These are phyloP conservation scores for Pezicula neosporulosa DNA, from an alignment of 2,329 filamentous ascomycete species.

Conservation along the genomic window DNA sequence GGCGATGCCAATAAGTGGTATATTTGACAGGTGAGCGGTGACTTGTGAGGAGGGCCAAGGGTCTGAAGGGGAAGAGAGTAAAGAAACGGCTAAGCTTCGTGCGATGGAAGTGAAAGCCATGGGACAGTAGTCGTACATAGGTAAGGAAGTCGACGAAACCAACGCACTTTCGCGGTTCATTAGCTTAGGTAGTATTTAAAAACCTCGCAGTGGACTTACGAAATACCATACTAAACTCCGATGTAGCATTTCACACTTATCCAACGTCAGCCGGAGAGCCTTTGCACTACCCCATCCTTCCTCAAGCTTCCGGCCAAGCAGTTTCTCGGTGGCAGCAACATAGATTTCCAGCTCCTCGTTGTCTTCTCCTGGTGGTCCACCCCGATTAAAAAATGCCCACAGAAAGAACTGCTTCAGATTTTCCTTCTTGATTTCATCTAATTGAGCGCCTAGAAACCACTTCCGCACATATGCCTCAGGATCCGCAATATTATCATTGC, in stretches of 20 bases:
- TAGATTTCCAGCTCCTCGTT: slow-evolving; percentile 55
- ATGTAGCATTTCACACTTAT: slow-evolving; percentile 53
- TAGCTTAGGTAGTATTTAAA: slow-evolving; percentile 2
- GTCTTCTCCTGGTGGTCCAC: slow-evolving; percentile 37
- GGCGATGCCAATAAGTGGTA: slow-evolving; percentile 57
- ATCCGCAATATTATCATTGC: slow-evolving; percentile 48
- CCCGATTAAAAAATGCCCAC: slow-evolving; percentile 56
- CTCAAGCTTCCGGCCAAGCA: slow-evolving; percentile 45
- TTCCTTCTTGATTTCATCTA: slow-evolving; percentile 50
- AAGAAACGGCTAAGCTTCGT: slow-evolving; percentile 38
- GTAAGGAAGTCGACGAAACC: slow-evolving; percentile 31
- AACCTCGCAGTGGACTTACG: slow-evolving; percentile 31
- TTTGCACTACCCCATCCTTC: slow-evolving; percentile 49
- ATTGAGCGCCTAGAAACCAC: slow-evolving; percentile 55
- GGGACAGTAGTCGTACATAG: slow-evolving; percentile 32
- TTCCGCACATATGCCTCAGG: slow-evolving; percentile 47
- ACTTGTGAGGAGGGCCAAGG: slow-evolving; percentile 41
- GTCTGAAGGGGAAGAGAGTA: slow-evolving; percentile 51
- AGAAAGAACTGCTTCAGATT: slow-evolving; percentile 58
- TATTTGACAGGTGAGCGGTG: slow-evolving; percentile 41
- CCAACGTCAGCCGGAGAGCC: slow-evolving; percentile 52
- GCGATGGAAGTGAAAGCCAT: slow-evolving; percentile 46
- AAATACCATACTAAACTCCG: slow-evolving; percentile 55
- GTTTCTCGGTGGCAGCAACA: slow-evolving; percentile 44
- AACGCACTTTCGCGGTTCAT: slow-evolving; percentile 19